A percentile compares a stretch with the other conserved stretches of the same genome.
These are phyloP conservation scores for Jackrogersella multiformis DNA, from an alignment of 495 filamentous ascomycete species.

Conservation along the genomic window DNA sequence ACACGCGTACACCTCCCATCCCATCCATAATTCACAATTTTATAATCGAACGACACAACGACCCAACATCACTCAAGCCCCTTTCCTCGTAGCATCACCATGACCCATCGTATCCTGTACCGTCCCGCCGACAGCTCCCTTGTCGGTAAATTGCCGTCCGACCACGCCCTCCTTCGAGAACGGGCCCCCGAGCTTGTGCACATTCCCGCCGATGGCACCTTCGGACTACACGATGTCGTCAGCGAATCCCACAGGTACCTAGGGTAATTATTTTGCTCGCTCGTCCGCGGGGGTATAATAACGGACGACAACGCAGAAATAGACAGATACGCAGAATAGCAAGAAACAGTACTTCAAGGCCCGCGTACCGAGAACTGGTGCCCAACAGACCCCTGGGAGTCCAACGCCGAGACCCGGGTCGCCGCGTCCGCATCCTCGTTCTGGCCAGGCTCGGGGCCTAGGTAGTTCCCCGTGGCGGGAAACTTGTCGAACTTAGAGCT, in stretches of 20 bases:
- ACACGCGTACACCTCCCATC: no score
- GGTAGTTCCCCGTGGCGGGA: slow-evolving; percentile 21
- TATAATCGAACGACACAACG: neutral
- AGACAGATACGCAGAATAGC: no score
- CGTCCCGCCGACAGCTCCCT: slow-evolving; percentile 57
- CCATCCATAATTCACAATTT: neutral
- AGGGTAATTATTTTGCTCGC: neutral
- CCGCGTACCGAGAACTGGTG: slow-evolving; percentile 49
- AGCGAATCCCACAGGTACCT: neutral
- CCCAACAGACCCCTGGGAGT: slow-evolving; percentile 48
- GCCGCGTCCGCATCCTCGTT: neutral
- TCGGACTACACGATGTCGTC: slow-evolving; percentile 46
- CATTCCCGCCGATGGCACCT: slow-evolving; percentile 61
- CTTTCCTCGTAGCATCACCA: slow-evolving; percentile 28
- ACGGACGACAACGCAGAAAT: no score
- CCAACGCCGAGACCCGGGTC: slow-evolving; percentile 45
- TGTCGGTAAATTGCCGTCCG: slow-evolving; percentile 60
- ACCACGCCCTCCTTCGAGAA: slow-evolving; percentile 58
- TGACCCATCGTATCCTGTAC: slow-evolving; percentile 49
- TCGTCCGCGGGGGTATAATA: no score
- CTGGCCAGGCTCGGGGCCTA: neutral
- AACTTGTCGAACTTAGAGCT: slow-evolving; percentile 22
- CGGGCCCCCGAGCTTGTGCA: slow-evolving; percentile 64
- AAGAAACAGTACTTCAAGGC: no score
- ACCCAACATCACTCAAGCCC: neutral